Conservation (phyloP, 1,139 yeast genomes). For the Diutina catenulata region DNA sequence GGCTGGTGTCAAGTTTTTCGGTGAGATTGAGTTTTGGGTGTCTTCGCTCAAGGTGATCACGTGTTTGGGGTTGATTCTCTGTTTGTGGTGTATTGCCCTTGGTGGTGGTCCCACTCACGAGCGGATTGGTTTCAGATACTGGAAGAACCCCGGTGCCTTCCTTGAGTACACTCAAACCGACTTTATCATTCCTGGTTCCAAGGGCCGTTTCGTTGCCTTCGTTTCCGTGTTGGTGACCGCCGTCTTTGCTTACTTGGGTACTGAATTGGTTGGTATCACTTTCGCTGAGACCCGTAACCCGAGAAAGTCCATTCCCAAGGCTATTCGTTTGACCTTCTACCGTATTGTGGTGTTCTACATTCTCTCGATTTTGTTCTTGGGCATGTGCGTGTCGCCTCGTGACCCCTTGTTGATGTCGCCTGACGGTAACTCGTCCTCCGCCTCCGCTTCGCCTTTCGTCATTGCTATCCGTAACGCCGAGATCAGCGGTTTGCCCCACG, state of each 20-base stretch:
- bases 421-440: constrained; percentile 23
- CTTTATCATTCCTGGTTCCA: constrained; percentile 20
- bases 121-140: constrained; percentile 54
- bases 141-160: constrained; percentile 57
- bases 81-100: constrained; percentile 36
- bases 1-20: constrained; percentile 38
- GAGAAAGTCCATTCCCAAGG: constrained; percentile 64
- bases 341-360: constrained; percentile 66
- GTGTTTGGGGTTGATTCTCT: constrained; percentile 40
- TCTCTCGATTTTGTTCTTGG: constrained; percentile 52
- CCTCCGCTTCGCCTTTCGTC: constrained; percentile 70
- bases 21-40: constrained; percentile 62
- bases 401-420: constrained; percentile 40
- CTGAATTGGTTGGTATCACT: constrained; percentile 58
- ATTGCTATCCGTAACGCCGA: constrained; percentile 36
- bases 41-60: constrained; percentile 48
- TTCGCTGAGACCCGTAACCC: constrained; percentile 75
- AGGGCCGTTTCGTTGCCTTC: constrained; percentile 53
- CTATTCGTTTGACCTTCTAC: constrained; percentile 64
- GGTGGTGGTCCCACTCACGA: constrained; percentile 54
- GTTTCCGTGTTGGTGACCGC: constrained; percentile 59
- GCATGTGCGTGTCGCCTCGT: constrained; percentile 64
- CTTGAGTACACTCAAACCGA: constrained; percentile 25
- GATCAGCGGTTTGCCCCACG: constrained; percentile 31
- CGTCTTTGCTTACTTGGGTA: constrained; percentile 67